Conservation (phyloP, 768 basidiomycete genomes). For the Russula brevipes region DNA sequence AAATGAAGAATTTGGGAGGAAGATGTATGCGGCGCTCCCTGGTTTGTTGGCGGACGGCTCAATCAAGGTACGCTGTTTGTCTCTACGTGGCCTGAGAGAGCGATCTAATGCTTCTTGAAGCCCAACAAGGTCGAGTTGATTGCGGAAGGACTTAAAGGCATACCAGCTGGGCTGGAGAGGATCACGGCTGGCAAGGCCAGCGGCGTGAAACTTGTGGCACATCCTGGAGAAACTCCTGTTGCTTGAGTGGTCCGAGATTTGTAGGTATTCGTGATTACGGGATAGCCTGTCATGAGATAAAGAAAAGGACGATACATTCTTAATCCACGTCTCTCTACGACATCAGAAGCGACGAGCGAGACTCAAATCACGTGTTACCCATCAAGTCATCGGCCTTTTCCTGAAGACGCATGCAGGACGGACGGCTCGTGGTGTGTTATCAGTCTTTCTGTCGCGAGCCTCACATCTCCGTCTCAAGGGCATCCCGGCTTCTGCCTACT, state of each 20-base stretch:
- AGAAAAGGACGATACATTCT: too few relatives aligned
- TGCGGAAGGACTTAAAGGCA: conserved; percentile 28
- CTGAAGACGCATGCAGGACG: too few relatives aligned
- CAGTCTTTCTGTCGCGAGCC: neutral
- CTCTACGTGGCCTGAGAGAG: too few relatives aligned
- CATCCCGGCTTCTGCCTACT: neutral
- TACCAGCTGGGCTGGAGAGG: conserved; percentile 25
- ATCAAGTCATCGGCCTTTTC: too few relatives aligned
- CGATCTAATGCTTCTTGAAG: conserved; percentile 10
- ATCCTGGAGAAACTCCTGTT: neutral
- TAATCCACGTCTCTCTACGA: too few relatives aligned
- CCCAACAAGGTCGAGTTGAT: conserved; percentile 28
- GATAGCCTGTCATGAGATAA: too few relatives aligned
- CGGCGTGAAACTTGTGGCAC: conserved; percentile 28
- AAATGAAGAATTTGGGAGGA: neutral
- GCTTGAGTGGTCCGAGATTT: too few relatives aligned
- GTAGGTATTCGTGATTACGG: too few relatives aligned
- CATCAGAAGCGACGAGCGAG: too few relatives aligned
- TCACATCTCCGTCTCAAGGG: neutral
- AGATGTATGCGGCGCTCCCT: conserved; percentile 7
- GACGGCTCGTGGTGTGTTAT: too few relatives aligned
- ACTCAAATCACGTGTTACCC: too few relatives aligned
- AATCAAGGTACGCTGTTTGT: conserved; percentile 10
- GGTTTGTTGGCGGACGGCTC: neutral
- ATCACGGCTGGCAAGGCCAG: conserved; percentile 26